A percentile compares a stretch with the other conserved stretches of the same genome.
phyloP scores from a whole-genome alignment of 2,329 filamentous ascomycete species.

The Pyrenochaeta sp. region DNA sequence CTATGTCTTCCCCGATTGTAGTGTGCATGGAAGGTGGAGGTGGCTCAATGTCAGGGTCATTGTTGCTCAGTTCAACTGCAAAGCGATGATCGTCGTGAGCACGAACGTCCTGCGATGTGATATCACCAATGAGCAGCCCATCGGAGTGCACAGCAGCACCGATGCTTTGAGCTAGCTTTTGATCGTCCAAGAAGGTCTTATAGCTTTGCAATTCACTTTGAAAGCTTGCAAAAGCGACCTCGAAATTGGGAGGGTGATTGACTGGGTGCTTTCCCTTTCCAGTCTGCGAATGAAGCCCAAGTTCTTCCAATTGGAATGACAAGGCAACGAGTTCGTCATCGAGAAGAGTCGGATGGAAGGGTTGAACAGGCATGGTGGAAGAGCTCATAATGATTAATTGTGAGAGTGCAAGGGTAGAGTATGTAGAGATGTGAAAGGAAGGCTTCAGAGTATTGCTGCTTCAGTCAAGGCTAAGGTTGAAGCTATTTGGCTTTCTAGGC shows the following conservation, averaged over 20 bases:
- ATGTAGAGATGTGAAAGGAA: not conserved
- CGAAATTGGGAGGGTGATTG: constrained; percentile 20
- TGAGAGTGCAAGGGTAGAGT: not conserved
- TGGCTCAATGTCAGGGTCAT: constrained; percentile 20
- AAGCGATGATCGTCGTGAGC: constrained; percentile 21
- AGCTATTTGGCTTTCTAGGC: too few relatives aligned
- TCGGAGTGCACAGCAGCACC: constrained; percentile 32
- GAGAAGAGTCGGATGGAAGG: constrained; percentile 8
- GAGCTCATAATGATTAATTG: too few relatives aligned
- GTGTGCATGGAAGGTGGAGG: not conserved
- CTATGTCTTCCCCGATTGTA: not conserved
- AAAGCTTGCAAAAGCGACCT: constrained; percentile 27
- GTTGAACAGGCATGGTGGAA: not conserved
- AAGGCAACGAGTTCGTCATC: constrained; percentile 38
- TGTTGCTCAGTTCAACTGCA: constrained; percentile 20
- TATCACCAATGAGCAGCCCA: constrained; percentile 15
- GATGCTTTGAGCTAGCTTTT: constrained; percentile 32
- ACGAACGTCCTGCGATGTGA: constrained; percentile 18
- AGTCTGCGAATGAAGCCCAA: constrained; percentile 4
- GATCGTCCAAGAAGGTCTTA: constrained; percentile 22
- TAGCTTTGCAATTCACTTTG: constrained; percentile 23
- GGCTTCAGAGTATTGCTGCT: too few relatives aligned
- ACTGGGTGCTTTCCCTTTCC: constrained; percentile 30
- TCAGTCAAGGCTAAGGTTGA: too few relatives aligned
- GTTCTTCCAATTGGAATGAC: constrained; percentile 35